Conservation (phyloP, 495 filamentous ascomycete genomes). For the Aspergillus sclerotiicarbonarius region DNA sequence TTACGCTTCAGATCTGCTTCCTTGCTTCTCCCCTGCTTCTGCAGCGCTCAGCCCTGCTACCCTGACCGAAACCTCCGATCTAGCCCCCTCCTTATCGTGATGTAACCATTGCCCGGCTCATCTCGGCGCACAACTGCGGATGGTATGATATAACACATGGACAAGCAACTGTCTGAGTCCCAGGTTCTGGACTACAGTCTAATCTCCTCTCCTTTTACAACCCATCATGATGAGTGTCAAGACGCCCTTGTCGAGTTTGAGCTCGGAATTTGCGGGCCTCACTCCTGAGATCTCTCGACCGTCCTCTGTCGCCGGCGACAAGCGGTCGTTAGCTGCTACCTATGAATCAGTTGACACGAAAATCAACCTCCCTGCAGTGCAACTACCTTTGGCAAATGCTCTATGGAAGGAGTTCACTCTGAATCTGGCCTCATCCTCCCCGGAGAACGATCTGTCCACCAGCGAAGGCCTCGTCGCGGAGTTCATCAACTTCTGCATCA, state of each 20-base stretch:
- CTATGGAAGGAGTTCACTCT: background rate
- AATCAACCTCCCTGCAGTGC: background rate
- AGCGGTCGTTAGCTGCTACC: background rate
- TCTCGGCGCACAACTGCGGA: background rate
- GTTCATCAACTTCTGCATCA: background rate
- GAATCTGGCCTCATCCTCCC: background rate
- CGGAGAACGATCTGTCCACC: background rate
- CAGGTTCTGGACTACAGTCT: background rate
- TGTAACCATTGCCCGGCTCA: background rate
- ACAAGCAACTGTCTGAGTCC: background rate
- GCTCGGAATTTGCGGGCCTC: background rate
- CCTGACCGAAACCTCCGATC: background rate
- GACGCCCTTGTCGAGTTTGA: background rate
- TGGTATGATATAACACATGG: background rate
- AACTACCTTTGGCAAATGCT: background rate
- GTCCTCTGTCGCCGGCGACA: background rate
- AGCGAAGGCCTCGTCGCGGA: background rate
- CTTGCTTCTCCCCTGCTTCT: background rate
- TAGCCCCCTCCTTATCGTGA: background rate
- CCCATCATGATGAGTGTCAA: background rate
- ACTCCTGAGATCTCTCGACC: background rate
- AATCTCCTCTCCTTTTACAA: background rate
- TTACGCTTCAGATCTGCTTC: background rate
- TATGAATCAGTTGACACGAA: background rate
- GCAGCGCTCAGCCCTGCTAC: background rate